Base-by-base conservation (phyloP, 164 flowering plant species). In the Saururus chinensis region DNA sequence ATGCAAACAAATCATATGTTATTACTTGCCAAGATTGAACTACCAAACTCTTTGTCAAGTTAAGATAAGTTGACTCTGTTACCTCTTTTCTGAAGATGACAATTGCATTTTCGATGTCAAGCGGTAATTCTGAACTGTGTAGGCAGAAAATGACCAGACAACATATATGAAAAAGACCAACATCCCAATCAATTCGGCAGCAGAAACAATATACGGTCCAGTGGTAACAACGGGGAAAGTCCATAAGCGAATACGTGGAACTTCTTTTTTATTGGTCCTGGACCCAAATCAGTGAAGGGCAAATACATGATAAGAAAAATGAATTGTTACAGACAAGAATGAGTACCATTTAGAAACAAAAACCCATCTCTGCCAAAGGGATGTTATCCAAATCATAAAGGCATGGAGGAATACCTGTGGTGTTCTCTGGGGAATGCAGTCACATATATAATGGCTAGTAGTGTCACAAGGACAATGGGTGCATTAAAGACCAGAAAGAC, bases 391-490 rank as follows among this genome's bases (percentile, higher is more conserved):
- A 41, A 41, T n/a, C n/a, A n/a, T n/a, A n/a, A n/a, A n/a, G n/a
- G n/a, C n/a, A n/a, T n/a, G n/a, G 12, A 41, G 0, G 12, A 9
- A 41, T 41, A 9, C 49, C 19, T 40, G 19, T 59, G 40, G 35
- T 75, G 53, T 19, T 80, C 84, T 53, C 74, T 81, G n/a, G 76
- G 82, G 8, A 80, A 79, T 25, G 78, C 66, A 62, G 68, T 48
- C 19, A 85, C 68, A 71, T 83, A 75, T 0, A 57, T 68, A 13
- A 67, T 56, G n/a, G 83, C 74, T 37, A 89, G 81, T 68, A 86
- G 62, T 19, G 85, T 80, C 48, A 92, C 70, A 4, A 81, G 16
- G 37, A 89, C 75, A 74, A 89, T 40, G 9, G 98, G 98, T 53
- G 73, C 92, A 59, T 88, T 78, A 78, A 79, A 83, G 10, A 72